Evolutionary conservation across 139 green algal genomes (phyloP), one percentile per base, ranked within the genome.

Genomic region (Auxenochlorella pyrenoidosa): DNA sequence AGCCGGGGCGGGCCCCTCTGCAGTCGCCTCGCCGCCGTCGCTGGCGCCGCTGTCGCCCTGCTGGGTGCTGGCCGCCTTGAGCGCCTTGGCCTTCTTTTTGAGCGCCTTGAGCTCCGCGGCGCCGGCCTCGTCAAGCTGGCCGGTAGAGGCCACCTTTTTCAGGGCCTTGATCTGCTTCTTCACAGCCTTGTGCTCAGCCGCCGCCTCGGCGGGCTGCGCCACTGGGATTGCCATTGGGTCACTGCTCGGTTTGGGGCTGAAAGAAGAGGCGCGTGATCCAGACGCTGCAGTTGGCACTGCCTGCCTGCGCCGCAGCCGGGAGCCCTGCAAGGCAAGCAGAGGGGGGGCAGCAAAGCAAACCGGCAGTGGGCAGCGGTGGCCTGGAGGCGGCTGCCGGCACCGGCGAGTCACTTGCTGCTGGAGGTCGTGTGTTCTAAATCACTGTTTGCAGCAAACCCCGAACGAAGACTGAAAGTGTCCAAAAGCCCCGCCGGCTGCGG

Each of bases 131-230:
- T 86, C 82, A 43, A 78, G 65, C 82, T 86, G 38, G 41, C 81
- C 71, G 4, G 41, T 75, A 26, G 83, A 79, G 19, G 47, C 73
- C 60, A 51, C 30, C 78, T 86, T 88, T 43, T 89, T 83, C 59
- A 75, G 26, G 58, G 77, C 70, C 83, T 84, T 84, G 44, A 87
- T 73, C 58, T 58, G 60, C 84, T 91, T 89, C 36, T 66, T 66
- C 41, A 66, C 60, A 1, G 68, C 84, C 72, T 89, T 79, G 66
- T 79, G 82, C 66, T 86, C 66, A n/a, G 44, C 43, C 21, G 70
- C 40, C 18, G 43, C 43, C 65, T 16, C 54, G 2, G 59, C 60
- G 22, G n/a, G 44, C 19, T 34, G 32, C 18, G 70, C 58, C 32
- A 79, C 21, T 0, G 76, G 76, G 43, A 79, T 71, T 16, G 85